phyloP scores from a whole-genome alignment of 148 eudicot species.

The Heliosperma pusillum region DNA sequence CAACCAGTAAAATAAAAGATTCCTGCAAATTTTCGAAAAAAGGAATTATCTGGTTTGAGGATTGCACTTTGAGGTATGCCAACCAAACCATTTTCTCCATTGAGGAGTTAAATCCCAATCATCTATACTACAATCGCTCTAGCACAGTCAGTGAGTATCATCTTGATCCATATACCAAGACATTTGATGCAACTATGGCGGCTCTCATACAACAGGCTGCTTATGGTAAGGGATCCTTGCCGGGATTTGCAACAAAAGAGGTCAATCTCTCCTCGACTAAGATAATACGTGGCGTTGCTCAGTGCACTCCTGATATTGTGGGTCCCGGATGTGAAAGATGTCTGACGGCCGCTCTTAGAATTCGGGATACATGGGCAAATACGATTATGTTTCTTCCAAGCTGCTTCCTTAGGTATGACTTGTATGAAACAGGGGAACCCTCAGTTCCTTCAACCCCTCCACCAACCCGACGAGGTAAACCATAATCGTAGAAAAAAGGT shows the following conservation, averaged over 20 bases:
- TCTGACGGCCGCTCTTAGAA: conserved; percentile 10
- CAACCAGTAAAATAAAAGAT: background rate
- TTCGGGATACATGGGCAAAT: background rate
- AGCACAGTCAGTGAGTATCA: background rate
- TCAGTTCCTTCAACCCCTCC: background rate
- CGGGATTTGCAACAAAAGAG: conserved; percentile 15
- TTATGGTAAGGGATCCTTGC: background rate
- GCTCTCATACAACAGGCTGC: conserved; percentile 13
- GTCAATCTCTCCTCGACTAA: background rate
- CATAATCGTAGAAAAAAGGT: background rate
- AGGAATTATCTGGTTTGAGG: conserved; percentile 23
- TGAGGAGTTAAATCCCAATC: background rate
- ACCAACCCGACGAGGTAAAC: conserved; percentile 3
- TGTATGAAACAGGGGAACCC: background rate
- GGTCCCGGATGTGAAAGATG: conserved; percentile 20
- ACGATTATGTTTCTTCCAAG: conserved; percentile 32
- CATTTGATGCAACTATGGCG: background rate
- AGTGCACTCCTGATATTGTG: conserved; percentile 30
- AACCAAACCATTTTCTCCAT: conserved; percentile 11
- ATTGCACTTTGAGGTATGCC: conserved; percentile 29
- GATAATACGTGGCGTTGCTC: conserved; percentile 19
- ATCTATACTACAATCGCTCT: background rate
- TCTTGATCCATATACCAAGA: background rate
- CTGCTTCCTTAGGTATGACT: conserved; percentile 27
- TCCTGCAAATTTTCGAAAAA: conserved; percentile 8